Evolutionary conservation across 2,329 filamentous ascomycete genomes (phyloP).

Genomic region (Ambrosiella xylebori): DNA sequence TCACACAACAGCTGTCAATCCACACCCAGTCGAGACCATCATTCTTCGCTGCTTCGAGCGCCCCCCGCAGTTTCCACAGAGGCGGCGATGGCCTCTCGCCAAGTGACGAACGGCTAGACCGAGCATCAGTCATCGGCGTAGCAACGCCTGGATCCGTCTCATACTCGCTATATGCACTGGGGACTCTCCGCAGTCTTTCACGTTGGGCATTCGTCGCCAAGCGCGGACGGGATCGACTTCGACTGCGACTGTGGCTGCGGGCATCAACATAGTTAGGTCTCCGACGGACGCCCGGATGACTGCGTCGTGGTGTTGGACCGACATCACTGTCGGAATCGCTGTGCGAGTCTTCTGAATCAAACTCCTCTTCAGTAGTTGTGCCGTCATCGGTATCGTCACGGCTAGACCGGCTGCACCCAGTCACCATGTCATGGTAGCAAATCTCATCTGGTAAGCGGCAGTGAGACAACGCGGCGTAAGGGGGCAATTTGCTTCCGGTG

Average conservation of each 20-base stretch:
- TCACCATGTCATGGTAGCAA: slow-evolving; percentile 7
- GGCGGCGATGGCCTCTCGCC: slow-evolving; percentile 4
- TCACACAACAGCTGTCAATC: slow-evolving; percentile 20
- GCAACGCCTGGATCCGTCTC: slow-evolving; percentile 4
- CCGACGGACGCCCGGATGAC: background rate
- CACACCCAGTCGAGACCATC: slow-evolving; percentile 17
- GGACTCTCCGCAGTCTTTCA: background rate
- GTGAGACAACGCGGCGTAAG: slow-evolving; percentile 11
- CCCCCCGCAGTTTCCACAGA: slow-evolving; percentile 8
- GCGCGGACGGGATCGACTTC: slow-evolving; percentile 2
- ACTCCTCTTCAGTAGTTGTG: slow-evolving; percentile 5
- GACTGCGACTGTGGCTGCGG: background rate
- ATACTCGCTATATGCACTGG: slow-evolving; percentile 6
- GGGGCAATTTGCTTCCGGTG: slow-evolving; percentile 1
- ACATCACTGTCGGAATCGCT: background rate
- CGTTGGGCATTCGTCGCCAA: background rate
- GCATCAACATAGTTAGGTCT: background rate
- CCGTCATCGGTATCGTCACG: background rate
- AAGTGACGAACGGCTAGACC: slow-evolving; percentile 4
- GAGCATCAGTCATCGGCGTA: slow-evolving; percentile 8
- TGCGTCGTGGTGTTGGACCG: background rate
- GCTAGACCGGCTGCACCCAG: background rate
- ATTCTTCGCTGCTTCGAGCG: slow-evolving; percentile 4
- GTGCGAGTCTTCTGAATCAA: slow-evolving; percentile 2
- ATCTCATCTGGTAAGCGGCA: slow-evolving; percentile 8